phyloP scores from a whole-genome alignment of 768 basidiomycete species.

The Amanita polypyramis region DNA sequence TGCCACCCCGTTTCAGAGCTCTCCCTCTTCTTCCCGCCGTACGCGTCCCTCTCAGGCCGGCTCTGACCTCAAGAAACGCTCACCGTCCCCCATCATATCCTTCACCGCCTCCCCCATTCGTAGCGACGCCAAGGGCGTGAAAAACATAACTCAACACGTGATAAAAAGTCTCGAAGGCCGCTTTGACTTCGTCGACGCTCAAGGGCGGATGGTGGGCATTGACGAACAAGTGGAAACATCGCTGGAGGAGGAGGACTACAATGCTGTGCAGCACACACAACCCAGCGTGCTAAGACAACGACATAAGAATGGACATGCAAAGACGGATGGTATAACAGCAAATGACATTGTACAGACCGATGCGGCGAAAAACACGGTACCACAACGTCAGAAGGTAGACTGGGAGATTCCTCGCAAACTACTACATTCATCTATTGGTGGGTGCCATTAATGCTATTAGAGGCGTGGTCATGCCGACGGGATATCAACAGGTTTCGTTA shows the following conservation, averaged over 20 bases:
- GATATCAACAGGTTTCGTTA: constrained; percentile 25
- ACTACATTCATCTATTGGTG: constrained; percentile 84
- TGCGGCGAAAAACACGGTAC: constrained; percentile 6
- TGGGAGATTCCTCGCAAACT: constrained; percentile 89
- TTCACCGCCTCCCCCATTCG: constrained; percentile 27
- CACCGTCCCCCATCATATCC: constrained; percentile 37
- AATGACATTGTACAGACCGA: constrained; percentile 12
- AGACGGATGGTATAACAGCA: background rate
- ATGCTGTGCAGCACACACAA: constrained; percentile 16
- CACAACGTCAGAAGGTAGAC: constrained; percentile 38
- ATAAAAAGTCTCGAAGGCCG: constrained; percentile 37
- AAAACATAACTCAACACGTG: constrained; percentile 38
- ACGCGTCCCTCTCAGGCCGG: background rate
- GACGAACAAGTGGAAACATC: constrained; percentile 23
- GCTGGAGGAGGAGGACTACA: constrained; percentile 19
- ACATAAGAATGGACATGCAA: constrained; percentile 9
- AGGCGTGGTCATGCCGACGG: background rate
- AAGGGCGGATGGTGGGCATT: constrained; percentile 14
- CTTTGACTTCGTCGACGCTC: constrained; percentile 22
- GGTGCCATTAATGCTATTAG: constrained; percentile 14
- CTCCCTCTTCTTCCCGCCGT: constrained; percentile 10
- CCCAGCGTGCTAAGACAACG: constrained; percentile 8
- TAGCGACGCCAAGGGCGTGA: constrained; percentile 28
- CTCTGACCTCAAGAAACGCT: constrained; percentile 20
- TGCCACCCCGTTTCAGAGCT: constrained; percentile 4